phyloP scores from a whole-genome alignment of 2,329 filamentous ascomycete genomes.

The Penicillium glabrum region DNA sequence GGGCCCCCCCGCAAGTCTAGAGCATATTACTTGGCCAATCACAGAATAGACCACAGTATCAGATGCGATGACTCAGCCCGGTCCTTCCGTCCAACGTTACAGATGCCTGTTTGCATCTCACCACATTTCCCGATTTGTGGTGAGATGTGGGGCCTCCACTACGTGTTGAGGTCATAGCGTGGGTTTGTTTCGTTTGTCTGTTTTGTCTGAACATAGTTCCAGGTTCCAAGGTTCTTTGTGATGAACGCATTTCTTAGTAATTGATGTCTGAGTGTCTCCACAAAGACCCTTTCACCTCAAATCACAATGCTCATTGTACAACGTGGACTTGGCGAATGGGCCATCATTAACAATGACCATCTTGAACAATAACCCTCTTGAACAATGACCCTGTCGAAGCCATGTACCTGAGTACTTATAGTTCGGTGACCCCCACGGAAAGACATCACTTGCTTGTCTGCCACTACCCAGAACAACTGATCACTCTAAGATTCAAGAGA shows the following conservation, averaged over 20 bases:
- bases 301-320: neutral
- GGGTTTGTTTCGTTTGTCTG: neutral
- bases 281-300: neutral
- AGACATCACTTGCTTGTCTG: neutral
- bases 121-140: constrained; percentile 2
- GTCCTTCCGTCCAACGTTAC: constrained; percentile 14
- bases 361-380: neutral
- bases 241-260: neutral
- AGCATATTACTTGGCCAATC: constrained; percentile 5
- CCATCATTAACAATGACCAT: neutral
- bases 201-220: constrained; percentile 7
- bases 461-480: neutral
- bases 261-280: neutral
- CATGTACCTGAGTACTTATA: neutral
- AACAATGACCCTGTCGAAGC: neutral
- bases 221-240: neutral
- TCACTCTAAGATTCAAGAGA: neutral
- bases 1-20: constrained; percentile 24
- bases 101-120: constrained; percentile 14
- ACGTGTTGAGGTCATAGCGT: constrained; percentile 20
- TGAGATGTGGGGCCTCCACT: constrained; percentile 10
- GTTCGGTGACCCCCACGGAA: neutral
- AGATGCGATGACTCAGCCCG: constrained; percentile 14
- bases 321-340: neutral
- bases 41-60: constrained; percentile 6